Evolutionary conservation across 225 moss, liverwort and hornwort genomes (phyloP).

Genomic region (Antitrichia curtipendula): DNA sequence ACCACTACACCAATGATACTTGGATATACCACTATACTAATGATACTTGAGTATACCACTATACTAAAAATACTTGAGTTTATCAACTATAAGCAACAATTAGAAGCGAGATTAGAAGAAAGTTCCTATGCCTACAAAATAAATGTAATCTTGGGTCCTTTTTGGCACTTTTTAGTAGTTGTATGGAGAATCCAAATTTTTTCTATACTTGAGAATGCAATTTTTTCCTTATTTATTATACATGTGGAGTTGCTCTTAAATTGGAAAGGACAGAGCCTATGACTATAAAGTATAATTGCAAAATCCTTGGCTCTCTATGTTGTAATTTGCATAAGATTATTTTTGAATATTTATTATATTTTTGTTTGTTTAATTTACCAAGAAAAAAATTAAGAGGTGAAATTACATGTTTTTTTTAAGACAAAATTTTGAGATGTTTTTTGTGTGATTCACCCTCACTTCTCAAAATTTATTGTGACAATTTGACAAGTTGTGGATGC

Average conservation of each 20-base stretch:
- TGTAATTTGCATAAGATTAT: neutral
- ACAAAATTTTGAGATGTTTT: neutral
- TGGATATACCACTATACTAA: too few species aligned
- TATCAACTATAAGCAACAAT: too few species aligned
- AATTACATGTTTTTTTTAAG: neutral
- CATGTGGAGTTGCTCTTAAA: neutral
- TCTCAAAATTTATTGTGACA: too few species aligned
- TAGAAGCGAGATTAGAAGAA: too few species aligned
- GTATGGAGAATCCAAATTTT: too few species aligned
- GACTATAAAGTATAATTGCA: neutral
- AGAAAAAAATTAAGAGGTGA: neutral
- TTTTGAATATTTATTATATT: neutral
- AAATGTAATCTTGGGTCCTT: too few species aligned
- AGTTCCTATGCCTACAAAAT: too few species aligned
- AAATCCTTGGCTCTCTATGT: neutral
- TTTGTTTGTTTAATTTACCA: neutral
- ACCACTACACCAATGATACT: too few species aligned
- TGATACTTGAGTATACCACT: too few species aligned
- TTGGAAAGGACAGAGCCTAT: rapidly evolving
- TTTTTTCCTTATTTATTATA: rapidly evolving
- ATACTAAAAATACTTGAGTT: too few species aligned
- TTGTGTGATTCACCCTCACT: neutral
- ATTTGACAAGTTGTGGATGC: too few species aligned
- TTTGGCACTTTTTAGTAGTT: too few species aligned
- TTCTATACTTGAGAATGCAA: neutral